These are phyloP conservation scores for Schizophyllum amplum DNA, from an alignment of 1,284 basidiomycete genomes.

Conservation along the genomic window DNA sequence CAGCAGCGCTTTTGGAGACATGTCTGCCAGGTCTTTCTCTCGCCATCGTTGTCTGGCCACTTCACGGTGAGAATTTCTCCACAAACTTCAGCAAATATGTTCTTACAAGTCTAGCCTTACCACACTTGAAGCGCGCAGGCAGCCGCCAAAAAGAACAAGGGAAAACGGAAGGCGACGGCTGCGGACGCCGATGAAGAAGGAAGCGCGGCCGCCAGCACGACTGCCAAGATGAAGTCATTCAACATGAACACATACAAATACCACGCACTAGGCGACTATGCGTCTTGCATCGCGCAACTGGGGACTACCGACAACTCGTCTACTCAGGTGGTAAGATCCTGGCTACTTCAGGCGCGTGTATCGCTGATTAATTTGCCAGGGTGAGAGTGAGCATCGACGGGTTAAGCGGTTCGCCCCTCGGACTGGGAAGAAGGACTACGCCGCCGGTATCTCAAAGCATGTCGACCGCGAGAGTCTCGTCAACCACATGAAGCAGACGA, in stretches of 20 bases:
- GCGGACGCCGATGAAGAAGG: neutral
- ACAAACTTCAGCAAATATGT: too few species aligned
- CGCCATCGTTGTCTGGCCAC: too few species aligned
- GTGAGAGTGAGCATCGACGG: slow-evolving; percentile 22
- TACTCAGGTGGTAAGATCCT: slow-evolving; percentile 11
- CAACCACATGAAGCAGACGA: neutral
- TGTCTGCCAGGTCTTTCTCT: too few species aligned
- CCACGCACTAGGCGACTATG: slow-evolving; percentile 14
- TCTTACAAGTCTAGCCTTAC: too few species aligned
- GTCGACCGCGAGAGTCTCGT: neutral
- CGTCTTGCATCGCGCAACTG: slow-evolving; percentile 5
- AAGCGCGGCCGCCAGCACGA: neutral
- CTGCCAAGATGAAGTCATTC: slow-evolving; percentile 6
- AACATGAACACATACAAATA: slow-evolving; percentile 15
- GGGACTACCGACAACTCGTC: slow-evolving; percentile 14
- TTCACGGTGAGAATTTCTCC: too few species aligned
- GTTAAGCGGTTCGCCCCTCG: slow-evolving; percentile 16
- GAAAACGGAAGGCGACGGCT: neutral
- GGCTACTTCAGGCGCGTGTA: neutral
- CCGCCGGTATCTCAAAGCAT: neutral
- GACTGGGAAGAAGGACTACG: neutral
- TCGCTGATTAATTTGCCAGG: slow-evolving; percentile 14
- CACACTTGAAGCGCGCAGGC: too few species aligned
- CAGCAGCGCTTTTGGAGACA: too few species aligned
- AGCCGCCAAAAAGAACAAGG: neutral